These are phyloP conservation scores for Sparassis latifolia DNA, from an alignment of 1,284 basidiomycete species.

Conservation along the genomic window DNA sequence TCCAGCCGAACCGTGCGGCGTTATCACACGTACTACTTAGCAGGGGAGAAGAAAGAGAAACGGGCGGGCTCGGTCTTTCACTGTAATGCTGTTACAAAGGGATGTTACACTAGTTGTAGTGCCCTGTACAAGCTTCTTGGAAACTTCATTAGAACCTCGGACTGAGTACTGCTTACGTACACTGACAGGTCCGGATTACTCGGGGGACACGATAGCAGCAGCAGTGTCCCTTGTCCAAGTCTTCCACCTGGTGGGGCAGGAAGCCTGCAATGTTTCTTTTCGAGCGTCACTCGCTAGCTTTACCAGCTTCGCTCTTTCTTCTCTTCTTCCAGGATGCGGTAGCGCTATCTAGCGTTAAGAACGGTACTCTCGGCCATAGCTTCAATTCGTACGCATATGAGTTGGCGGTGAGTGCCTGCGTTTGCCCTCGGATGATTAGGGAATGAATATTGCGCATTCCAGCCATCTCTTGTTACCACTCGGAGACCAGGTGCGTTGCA, in stretches of 20 bases:
- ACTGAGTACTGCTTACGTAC: background rate
- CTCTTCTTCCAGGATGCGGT: background rate
- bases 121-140: too few relatives aligned
- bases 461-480: slow-evolving; percentile 16
- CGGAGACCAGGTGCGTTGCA: slow-evolving; percentile 13
- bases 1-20: too few relatives aligned
- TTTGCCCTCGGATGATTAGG: background rate
- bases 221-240: background rate
- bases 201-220: background rate
- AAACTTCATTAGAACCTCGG: background rate
- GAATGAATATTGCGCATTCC: background rate
- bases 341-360: background rate
- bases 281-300: background rate
- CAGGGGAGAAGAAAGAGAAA: too few relatives aligned
- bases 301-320: background rate
- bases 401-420: slow-evolving; percentile 4
- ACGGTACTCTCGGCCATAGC: background rate
- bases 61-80: too few relatives aligned
- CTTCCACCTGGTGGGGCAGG: background rate
- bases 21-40: too few relatives aligned
- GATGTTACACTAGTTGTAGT: too few relatives aligned
- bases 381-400: slow-evolving; percentile 5
- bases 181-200: background rate
- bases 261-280: background rate
- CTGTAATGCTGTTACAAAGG: too few relatives aligned